These are phyloP conservation scores for Lecanicillium sp. DNA, from an alignment of 2,329 filamentous ascomycete genomes.

Conservation along the genomic window DNA sequence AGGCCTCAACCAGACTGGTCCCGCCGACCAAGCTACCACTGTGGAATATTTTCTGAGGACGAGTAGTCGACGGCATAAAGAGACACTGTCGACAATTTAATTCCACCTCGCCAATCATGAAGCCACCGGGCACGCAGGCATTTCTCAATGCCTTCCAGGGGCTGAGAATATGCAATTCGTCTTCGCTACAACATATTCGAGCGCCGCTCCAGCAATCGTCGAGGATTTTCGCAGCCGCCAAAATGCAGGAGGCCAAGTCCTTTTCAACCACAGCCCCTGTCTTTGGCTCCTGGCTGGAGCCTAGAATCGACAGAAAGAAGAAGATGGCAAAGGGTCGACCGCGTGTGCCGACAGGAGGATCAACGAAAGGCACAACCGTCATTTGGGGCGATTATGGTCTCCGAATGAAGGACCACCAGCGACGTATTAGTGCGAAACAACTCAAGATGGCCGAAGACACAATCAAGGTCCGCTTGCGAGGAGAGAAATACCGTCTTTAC, in stretches of 20 bases:
- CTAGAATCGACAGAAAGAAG: slow-evolving; percentile 64
- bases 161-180: slow-evolving; percentile 35
- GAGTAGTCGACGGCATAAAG: slow-evolving; percentile 9
- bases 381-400: slow-evolving; percentile 95
- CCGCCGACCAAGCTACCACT: not conserved
- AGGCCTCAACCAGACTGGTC: slow-evolving; percentile 13
- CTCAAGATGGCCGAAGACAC: slow-evolving; percentile 89
- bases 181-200: slow-evolving; percentile 29
- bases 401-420: slow-evolving; percentile 87
- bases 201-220: slow-evolving; percentile 21
- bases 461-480: slow-evolving; percentile 79
- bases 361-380: slow-evolving; percentile 85
- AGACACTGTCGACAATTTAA: slow-evolving; percentile 15
- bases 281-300: slow-evolving; percentile 72
- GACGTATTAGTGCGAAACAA: slow-evolving; percentile 77
- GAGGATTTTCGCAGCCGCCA: slow-evolving; percentile 22
- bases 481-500: slow-evolving; percentile 87
- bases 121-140: slow-evolving; percentile 31
- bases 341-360: slow-evolving; percentile 83
- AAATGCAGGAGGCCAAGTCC: slow-evolving; percentile 38
- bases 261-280: slow-evolving; percentile 63
- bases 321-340: slow-evolving; percentile 89
- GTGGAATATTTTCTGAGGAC: slow-evolving; percentile 26
- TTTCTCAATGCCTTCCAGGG: slow-evolving; percentile 43
- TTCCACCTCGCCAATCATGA: slow-evolving; percentile 32